Evolutionary conservation across 495 filamentous ascomycete species (phyloP).

Genomic region (Penicillium silybi): DNA sequence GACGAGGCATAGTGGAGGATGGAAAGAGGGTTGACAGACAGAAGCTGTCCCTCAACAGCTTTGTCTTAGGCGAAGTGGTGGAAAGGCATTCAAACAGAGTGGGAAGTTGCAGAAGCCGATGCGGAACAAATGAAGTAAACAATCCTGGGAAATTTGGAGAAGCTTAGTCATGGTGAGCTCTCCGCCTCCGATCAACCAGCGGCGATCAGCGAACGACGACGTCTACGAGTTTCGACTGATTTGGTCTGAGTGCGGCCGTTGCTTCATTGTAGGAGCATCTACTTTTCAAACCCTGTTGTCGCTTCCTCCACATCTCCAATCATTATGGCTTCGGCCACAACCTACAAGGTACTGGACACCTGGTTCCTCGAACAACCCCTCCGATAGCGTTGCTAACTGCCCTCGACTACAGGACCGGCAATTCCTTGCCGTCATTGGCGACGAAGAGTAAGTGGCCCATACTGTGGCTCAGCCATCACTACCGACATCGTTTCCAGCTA

Average conservation of each 20-base stretch:
- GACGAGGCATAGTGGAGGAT: slow-evolving; percentile 57
- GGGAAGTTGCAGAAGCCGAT: neutral
- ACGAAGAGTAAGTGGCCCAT: slow-evolving; percentile 65
- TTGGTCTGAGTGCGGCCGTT: neutral
- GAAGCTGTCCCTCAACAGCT: slow-evolving; percentile 23
- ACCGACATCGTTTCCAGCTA: neutral
- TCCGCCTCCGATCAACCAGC: slow-evolving; percentile 23
- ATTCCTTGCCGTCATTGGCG: slow-evolving; percentile 95
- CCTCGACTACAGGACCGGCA: slow-evolving; percentile 65
- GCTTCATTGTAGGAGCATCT: neutral
- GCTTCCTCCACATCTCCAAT: neutral
- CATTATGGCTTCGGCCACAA: slow-evolving; percentile 37
- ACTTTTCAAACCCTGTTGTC: neutral
- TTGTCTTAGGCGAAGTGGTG: slow-evolving; percentile 5
- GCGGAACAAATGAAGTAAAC: slow-evolving; percentile 3
- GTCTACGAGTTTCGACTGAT: neutral
- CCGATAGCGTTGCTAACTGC: slow-evolving; percentile 21
- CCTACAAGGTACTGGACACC: slow-evolving; percentile 37
- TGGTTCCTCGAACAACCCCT: slow-evolving; percentile 6
- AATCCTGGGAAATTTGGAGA: slow-evolving; percentile 15
- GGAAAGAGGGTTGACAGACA: slow-evolving; percentile 3
- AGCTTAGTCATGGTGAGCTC: slow-evolving; percentile 23
- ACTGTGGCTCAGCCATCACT: neutral
- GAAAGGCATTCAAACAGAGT: slow-evolving; percentile 8
- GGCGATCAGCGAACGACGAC: slow-evolving; percentile 10